A percentile compares a stretch with the other conserved stretches of the same genome.
phyloP scores from a whole-genome alignment of 305 asterid species.

The Fraxinus sp. region DNA sequence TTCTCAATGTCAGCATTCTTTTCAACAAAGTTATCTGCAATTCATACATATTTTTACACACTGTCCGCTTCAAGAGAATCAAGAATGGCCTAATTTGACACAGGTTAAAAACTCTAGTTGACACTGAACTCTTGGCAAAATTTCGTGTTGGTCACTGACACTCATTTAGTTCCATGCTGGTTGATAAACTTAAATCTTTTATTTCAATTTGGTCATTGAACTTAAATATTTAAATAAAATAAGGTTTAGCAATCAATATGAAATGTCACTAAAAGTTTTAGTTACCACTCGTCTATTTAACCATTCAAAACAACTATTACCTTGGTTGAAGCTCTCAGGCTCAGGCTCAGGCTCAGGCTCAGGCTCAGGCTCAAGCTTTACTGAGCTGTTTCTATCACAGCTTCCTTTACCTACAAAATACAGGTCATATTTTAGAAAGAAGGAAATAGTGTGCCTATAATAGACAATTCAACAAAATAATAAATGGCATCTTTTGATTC shows the following conservation, averaged over 20 bases:
- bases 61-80: not conserved
- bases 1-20: slow-evolving; percentile 6
- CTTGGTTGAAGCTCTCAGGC: slow-evolving; percentile 23
- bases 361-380: slow-evolving; percentile 20
- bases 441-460: not conserved
- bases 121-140: not conserved
- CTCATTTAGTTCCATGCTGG: not conserved
- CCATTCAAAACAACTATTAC: slow-evolving; percentile 10
- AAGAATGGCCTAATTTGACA: not conserved
- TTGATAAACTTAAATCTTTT: not conserved
- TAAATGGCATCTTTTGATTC: slow-evolving; percentile 34
- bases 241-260: not conserved
- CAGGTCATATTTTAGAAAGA: slow-evolving; percentile 19
- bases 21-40: slow-evolving; percentile 22
- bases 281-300: not conserved
- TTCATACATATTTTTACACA: not conserved
- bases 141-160: not conserved
- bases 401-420: slow-evolving; percentile 37
- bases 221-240: not conserved
- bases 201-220: not conserved
- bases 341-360: slow-evolving; percentile 24
- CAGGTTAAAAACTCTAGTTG: not conserved
- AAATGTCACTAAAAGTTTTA: not conserved
- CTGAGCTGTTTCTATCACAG: slow-evolving; percentile 15
- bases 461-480: not conserved